Base-by-base conservation (phyloP, 2,329 filamentous ascomycete genomes). In the Epichloe festucae region DNA sequence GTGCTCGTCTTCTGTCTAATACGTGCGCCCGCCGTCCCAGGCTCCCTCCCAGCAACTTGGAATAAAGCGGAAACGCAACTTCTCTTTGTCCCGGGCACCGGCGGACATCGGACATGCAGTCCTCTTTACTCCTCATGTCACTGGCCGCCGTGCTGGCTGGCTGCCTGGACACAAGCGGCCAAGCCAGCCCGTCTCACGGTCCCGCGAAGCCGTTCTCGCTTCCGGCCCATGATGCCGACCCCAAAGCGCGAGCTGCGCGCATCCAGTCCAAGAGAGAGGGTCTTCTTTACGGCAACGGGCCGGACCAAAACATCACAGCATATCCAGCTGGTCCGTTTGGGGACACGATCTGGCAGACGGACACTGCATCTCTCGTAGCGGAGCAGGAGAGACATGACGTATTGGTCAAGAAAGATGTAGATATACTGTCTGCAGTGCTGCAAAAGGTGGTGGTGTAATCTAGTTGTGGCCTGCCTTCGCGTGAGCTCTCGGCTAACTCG, bases 241-340 rank as follows among this genome's bases (percentile, higher is more conserved):
- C 50, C 14, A 35, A 17, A 14, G 45, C 7, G 5, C 19, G 50
- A 39, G 50, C 40, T 14, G 11, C 39, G 7, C 31, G n/a, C 10
- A 31, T 52, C 7, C 14, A 4, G 3, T 1, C 23, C 3, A 52
- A 48, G 21, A 17, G 31, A n/a, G 2, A 52, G 46, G 50, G 45
- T 6, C 35, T 52, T 23, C 21, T 44, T 21, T 52, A 52, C 12
- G 50, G 50, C 4, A 38, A 11, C 2, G 50, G 50, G 4, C 50
- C 50, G 11, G 50, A 52, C 34, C 46, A 48, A 14, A 44, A 40
- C 34, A 8, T 27, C 15, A 52, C 50, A 7, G 44, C 45, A n/a
- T 52, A 43, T 27, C 50, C 46, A 4, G 31, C 50, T 3, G 50
- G 46, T 11, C 45, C 45, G 12, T 14, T 52, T 8, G 50, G 50